Conservation (phyloP, 805 yeast species). For the Candida qinlingensis region DNA sequence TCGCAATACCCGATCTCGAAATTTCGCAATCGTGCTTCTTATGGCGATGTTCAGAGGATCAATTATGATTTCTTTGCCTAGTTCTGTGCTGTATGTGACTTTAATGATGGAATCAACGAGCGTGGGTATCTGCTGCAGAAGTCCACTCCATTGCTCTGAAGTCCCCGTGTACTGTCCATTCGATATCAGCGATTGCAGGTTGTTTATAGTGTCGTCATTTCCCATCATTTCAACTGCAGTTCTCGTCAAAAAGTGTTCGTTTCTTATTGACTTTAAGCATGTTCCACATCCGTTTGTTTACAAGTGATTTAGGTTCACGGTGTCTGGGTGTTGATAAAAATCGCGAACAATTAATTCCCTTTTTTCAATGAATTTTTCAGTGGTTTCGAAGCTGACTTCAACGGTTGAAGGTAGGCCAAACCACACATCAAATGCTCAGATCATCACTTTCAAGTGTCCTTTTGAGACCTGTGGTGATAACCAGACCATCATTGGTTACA, state of each 20-base stretch:
- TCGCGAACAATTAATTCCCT: neutral
- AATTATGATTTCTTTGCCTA: constrained; percentile 1
- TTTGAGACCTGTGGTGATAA: neutral
- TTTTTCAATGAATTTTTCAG: constrained; percentile 5
- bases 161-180: neutral
- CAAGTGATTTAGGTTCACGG: neutral
- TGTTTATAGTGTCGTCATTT: neutral
- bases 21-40: constrained; percentile 7
- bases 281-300: neutral
- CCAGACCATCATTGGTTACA: neutral
- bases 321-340: constrained; percentile 4
- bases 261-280: neutral
- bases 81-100: constrained; percentile 1
- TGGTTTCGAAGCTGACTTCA: neutral
- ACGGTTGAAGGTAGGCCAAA: too few species aligned
- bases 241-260: neutral
- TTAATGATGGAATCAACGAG: constrained; percentile 9
- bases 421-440: constrained; percentile 1
- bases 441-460: neutral
- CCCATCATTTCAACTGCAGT: neutral
- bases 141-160: constrained; percentile 3
- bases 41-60: constrained; percentile 10
- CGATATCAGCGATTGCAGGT: neutral
- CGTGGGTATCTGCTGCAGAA: constrained; percentile 8
- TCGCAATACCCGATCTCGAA: constrained; percentile 5